Percentiles rank a stretch among this genome's conserved stretches.
These are phyloP conservation scores for Hypsizygus marmoreus DNA, from an alignment of 768 basidiomycete species.

Conservation along the genomic window DNA sequence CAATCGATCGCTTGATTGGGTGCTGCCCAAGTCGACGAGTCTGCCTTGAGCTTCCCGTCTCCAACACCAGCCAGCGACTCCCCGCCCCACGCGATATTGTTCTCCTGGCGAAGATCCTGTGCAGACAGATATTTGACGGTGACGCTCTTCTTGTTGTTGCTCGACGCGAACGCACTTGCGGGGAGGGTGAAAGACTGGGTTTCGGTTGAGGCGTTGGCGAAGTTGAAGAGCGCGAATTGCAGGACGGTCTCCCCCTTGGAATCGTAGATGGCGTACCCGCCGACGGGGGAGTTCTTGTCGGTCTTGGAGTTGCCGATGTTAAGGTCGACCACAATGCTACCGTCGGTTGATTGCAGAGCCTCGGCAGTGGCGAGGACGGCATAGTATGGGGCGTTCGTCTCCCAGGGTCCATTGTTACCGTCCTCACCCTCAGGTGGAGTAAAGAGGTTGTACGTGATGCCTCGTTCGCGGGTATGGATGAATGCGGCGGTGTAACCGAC, in stretches of 20 bases:
- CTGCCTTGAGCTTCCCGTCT: conserved; percentile 37
- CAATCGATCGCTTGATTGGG: conserved; percentile 41
- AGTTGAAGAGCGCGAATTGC: conserved; percentile 53
- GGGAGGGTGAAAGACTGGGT: conserved; percentile 40
- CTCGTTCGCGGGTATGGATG: conserved; percentile 56
- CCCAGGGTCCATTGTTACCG: conserved; percentile 43
- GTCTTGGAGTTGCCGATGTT: conserved; percentile 39
- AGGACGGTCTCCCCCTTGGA: conserved; percentile 41
- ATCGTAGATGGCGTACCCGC: conserved; percentile 65
- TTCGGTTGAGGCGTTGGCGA: conserved; percentile 43
- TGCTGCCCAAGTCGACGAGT: conserved; percentile 34
- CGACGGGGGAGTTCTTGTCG: conserved; percentile 39
- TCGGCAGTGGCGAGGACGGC: conserved; percentile 49
- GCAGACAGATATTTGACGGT: conserved; percentile 53
- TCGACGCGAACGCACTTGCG: conserved; percentile 26
- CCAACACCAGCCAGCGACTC: conserved; percentile 46
- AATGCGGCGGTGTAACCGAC: conserved; percentile 51
- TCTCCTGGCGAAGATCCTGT: conserved; percentile 46
- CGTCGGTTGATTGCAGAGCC: conserved; percentile 40
- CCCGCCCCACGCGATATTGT: conserved; percentile 63
- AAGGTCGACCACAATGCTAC: conserved; percentile 48
- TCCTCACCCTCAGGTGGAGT: conserved; percentile 39
- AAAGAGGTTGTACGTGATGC: conserved; percentile 54
- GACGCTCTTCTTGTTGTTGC: conserved; percentile 24
- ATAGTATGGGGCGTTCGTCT: conserved; percentile 52